Base-by-base conservation (phyloP, 2,329 filamentous ascomycete species). In the Monosporascus cannonballus region DNA sequence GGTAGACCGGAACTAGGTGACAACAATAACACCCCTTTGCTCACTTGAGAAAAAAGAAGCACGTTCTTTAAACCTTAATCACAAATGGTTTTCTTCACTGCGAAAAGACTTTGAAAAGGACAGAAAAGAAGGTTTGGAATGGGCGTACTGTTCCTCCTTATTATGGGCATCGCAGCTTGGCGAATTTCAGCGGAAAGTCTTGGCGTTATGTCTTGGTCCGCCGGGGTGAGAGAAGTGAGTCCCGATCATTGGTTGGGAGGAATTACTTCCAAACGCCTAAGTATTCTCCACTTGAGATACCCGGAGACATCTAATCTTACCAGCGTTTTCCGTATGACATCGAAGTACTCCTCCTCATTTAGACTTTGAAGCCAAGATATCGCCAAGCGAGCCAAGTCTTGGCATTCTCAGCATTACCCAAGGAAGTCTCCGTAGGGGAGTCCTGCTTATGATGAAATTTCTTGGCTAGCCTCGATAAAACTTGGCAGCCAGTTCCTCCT, bases 101-200 rank as follows among this genome's bases (percentile, higher is more conserved):
- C 11, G 36, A 54, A 45, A 52, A 51, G 38, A 37, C 51, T 54
- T 44, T 47, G 51, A 51, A 59, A 59, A 58, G 61, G 59, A 63
- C 61, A 49, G 63, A 49, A 54, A 51, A 54, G 62, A 65, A 64
- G 64, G 65, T 65, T 62, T 65, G 64, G 65, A 64, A 61, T 52
- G 54, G 57, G 57, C 54, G 62, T 56, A 52, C 55, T 61, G 49
- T 53, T 58, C 54, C 63, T 63, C 60, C 62, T 64, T 62, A 62
- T 60, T 64, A 61, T 63, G 63, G 61, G 54, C 53, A 58, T 63
- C 64, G 59, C 59, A 61, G 56, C 63, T 64, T 63, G 59, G 59
- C 61, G 58, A 61, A 66, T 59, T 56, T 58, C 56, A 66, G 64
- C 64, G 64, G 64, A 65, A 66, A 65, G 56, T 64, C 63, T 65